Evolutionary conservation across 2,329 filamentous ascomycete species (phyloP), one percentile per base, ranked within the genome.

Genomic region (Biscogniauxia marginata): DNA sequence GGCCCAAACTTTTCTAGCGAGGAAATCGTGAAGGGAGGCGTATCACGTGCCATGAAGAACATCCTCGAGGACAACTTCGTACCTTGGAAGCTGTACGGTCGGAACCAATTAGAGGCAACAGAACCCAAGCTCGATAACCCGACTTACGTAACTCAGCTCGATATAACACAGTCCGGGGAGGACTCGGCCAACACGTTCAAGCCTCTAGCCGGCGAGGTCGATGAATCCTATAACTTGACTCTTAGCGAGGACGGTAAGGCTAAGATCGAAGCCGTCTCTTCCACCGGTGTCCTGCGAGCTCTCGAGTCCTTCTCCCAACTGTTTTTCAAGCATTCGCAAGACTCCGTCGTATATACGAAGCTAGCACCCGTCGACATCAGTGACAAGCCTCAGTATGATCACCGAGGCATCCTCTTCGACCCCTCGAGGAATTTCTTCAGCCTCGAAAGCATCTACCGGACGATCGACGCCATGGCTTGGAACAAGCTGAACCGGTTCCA

Each of bases 401-500:
- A 96, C 72, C 86, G 92, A 46, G 91, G 92, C 11, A 73, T 96
- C 52, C 87, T 95, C 65, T 77, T 96, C 64, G 92, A 96, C 67
- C 85, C 91, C 45, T 81, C 89, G 2, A 81, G 92, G 56, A 87
- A 86, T 67, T 95, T 81, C 74, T 90, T 88, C 72, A 80, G 84
- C 1, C 75, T 90, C 21, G 71, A 77, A 3, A 84, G 89, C 65
- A 86, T 96, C 63, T 80, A 86, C 67, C 84, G 86, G 50, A 90
- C 86, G 52, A 89, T 96, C 62, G 89, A 96, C 67, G 88, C 85
- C 44, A 74, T 89, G 62, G 78, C 88, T 1, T 91, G 85, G 82
- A 91, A 87, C 76, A 95, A 96, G 76, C 82, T 95, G 78, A 95
- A 95, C 74, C 81, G 86, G 5, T 79, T 96, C 54, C 91, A 95